Percentiles rank a stretch among this genome's conserved stretches.
Conservation (phyloP, 345 rosid genomes). For the Stellera chamaejasme region DNA sequence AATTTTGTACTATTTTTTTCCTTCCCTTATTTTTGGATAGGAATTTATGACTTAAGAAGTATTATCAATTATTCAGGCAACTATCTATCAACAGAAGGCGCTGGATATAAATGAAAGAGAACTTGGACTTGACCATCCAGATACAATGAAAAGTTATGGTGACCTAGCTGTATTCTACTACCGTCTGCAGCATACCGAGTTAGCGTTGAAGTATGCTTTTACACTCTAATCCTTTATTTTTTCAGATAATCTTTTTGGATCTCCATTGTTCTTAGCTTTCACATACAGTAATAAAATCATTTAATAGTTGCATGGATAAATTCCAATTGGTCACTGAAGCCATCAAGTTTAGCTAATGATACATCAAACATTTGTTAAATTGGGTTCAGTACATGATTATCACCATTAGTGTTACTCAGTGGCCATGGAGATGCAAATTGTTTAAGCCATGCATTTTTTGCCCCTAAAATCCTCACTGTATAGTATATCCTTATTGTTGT, state of each 20-base stretch:
- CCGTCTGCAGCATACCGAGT: constrained; percentile 95
- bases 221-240: constrained; percentile 14
- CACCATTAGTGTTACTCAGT: no score
- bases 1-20: neutral
- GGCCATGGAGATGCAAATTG: neutral
- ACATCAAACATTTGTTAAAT: no score
- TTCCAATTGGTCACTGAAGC: no score
- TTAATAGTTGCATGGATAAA: no score
- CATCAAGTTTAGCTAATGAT: no score
- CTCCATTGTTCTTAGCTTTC: constrained; percentile 1
- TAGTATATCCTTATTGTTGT: constrained; percentile 7
- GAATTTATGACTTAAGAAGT: constrained; percentile 9
- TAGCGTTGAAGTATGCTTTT: constrained; percentile 80
- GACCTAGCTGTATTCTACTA: constrained; percentile 97
- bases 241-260: neutral
- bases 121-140: constrained; percentile 98
- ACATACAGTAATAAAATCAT: neutral
- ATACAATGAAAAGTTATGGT: constrained; percentile 98
- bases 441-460: neutral
- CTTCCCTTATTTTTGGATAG: constrained; percentile 1
- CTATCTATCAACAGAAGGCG: constrained; percentile 96
- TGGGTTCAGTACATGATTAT: no score
- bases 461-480: neutral
- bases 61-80: constrained; percentile 51
- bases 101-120: constrained; percentile 96